phyloP scores from a whole-genome alignment of 2,329 filamentous ascomycete species.

The Fusarium tupiense region DNA sequence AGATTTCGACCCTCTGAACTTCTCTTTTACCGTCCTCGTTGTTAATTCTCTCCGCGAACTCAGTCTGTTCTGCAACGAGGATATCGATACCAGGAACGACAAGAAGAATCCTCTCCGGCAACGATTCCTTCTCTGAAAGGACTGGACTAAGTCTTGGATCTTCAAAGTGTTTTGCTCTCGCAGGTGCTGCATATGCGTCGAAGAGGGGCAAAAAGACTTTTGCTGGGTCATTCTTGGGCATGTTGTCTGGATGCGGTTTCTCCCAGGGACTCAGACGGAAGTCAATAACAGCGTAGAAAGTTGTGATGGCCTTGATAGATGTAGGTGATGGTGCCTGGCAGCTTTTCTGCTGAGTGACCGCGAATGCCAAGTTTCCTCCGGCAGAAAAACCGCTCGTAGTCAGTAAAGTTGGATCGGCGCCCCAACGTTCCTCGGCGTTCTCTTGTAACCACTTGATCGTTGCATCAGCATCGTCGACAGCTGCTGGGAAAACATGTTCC shows the following conservation, averaged over 20 bases:
- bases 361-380: slow-evolving; percentile 56
- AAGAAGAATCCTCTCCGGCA: slow-evolving; percentile 53
- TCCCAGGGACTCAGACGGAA: slow-evolving; percentile 50
- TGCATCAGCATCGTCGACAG: slow-evolving; percentile 59
- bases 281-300: slow-evolving; percentile 54
- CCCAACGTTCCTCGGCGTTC: slow-evolving; percentile 49
- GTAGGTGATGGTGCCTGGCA: slow-evolving; percentile 39
- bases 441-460: slow-evolving; percentile 52
- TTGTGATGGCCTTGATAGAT: slow-evolving; percentile 51
- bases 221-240: slow-evolving; percentile 52
- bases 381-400: slow-evolving; percentile 57
- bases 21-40: slow-evolving; percentile 23
- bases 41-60: slow-evolving; percentile 50
- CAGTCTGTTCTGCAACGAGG: slow-evolving; percentile 51
- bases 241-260: slow-evolving; percentile 49
- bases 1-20: slow-evolving; percentile 30
- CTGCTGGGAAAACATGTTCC: slow-evolving; percentile 59
- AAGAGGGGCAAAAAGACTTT: slow-evolving; percentile 53
- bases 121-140: slow-evolving; percentile 45
- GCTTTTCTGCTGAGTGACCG: slow-evolving; percentile 40
- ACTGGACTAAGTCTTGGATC: slow-evolving; percentile 51
- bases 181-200: slow-evolving; percentile 53
- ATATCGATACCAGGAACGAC: slow-evolving; percentile 54
- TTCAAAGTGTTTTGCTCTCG: slow-evolving; percentile 39
- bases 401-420: slow-evolving; percentile 52